phyloP scores from a whole-genome alignment of 176 grass and related monocot species.

The Aechmea fasciata region DNA sequence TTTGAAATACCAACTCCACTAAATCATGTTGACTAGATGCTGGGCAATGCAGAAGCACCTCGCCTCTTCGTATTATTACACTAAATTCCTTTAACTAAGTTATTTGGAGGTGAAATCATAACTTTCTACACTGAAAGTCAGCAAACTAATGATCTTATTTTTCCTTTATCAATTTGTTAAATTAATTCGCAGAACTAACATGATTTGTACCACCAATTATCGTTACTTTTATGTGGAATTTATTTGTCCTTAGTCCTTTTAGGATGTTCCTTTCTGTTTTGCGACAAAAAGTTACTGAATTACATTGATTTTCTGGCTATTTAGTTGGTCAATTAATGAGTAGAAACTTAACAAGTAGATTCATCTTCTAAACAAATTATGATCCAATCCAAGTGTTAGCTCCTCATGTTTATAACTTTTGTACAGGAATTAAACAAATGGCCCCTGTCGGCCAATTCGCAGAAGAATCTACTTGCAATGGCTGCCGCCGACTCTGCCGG shows the following conservation, averaged over 20 bases:
- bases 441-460: constrained; percentile 29
- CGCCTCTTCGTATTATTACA: neutral
- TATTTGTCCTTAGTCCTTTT: neutral
- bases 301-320: neutral
- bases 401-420: neutral
- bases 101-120: neutral
- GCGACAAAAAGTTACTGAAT: neutral
- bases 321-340: constrained; percentile 2
- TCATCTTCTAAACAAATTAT: neutral
- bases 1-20: constrained; percentile 1
- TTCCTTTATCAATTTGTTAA: neutral
- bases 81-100: neutral
- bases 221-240: neutral
- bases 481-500: constrained; percentile 66
- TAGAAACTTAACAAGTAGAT: neutral
- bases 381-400: neutral
- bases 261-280: neutral
- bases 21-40: neutral
- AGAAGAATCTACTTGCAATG: constrained; percentile 56
- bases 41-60: neutral
- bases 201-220: neutral
- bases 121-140: neutral
- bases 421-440: constrained; percentile 63
- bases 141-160: neutral
- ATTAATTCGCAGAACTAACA: neutral